phyloP scores from a whole-genome alignment of 768 basidiomycete genomes.

The Trametes cingulata region DNA sequence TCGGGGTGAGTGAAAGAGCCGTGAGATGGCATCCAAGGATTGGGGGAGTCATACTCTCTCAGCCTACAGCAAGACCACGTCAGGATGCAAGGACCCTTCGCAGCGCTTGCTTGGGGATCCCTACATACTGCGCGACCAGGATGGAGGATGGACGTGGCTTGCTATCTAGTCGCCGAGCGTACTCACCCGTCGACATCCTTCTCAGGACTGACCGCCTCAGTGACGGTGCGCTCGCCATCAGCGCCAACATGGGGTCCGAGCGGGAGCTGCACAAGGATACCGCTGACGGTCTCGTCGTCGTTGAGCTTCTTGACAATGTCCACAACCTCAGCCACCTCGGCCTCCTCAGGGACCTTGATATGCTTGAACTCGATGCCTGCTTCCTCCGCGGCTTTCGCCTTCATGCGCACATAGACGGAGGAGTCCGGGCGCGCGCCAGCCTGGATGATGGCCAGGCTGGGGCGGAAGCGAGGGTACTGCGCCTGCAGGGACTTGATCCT shows the following conservation, averaged over 20 bases:
- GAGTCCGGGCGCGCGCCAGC: conserved; percentile 93
- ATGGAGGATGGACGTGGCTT: no score
- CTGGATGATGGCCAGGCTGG: conserved; percentile 90
- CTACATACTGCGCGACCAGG: background rate
- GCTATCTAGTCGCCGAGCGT: no score
- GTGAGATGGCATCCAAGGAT: background rate
- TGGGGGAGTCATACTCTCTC: background rate
- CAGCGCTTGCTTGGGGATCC: no score
- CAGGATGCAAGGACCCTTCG: no score
- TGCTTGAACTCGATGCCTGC: conserved; percentile 89
- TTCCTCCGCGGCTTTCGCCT: conserved; percentile 92
- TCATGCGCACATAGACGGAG: conserved; percentile 94
- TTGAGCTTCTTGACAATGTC: conserved; percentile 80
- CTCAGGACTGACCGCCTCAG: conserved; percentile 90
- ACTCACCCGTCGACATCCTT: conserved; percentile 96
- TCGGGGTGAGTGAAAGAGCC: background rate
- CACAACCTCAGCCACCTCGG: conserved; percentile 75
- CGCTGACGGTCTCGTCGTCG: conserved; percentile 76
- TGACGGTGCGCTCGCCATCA: conserved; percentile 86
- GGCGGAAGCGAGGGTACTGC: conserved; percentile 83
- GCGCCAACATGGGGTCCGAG: conserved; percentile 79
- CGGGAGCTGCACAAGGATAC: conserved; percentile 94
- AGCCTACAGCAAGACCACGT: background rate
- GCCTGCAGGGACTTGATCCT: conserved; percentile 65
- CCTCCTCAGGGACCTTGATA: conserved; percentile 66